Conservation (phyloP, 1,139 yeast genomes). For the Candida glucosophila region DNA sequence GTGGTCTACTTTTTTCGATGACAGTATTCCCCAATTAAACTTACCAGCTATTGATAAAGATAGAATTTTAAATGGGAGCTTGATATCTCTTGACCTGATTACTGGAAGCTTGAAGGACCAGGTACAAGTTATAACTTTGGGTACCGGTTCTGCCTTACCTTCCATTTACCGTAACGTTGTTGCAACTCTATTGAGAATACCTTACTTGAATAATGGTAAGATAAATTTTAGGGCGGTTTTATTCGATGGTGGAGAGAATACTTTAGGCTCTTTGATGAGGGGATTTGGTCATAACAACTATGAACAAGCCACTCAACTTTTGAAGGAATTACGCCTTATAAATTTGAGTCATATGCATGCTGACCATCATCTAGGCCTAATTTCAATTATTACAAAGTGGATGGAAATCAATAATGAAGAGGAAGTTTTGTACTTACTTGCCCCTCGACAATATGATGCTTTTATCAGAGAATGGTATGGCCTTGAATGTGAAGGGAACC, state of each 20-base stretch:
- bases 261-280: slow-evolving; percentile 65
- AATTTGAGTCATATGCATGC: slow-evolving; percentile 92
- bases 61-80: slow-evolving; percentile 11
- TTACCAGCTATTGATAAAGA: slow-evolving; percentile 9
- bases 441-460: slow-evolving; percentile 68
- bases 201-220: slow-evolving; percentile 22
- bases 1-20: slow-evolving; percentile 39
- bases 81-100: slow-evolving; percentile 13
- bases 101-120: slow-evolving; percentile 31
- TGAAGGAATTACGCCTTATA: slow-evolving; percentile 53
- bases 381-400: slow-evolving; percentile 69
- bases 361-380: slow-evolving; percentile 87
- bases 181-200: slow-evolving; percentile 66
- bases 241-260: slow-evolving; percentile 92
- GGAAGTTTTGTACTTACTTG: slow-evolving; percentile 45
- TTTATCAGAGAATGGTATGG: slow-evolving; percentile 67
- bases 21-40: slow-evolving; percentile 29
- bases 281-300: slow-evolving; percentile 39
- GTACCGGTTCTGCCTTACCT: slow-evolving; percentile 94
- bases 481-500: slow-evolving; percentile 32
- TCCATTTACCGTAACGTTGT: slow-evolving; percentile 78
- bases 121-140: slow-evolving; percentile 70
- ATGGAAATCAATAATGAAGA: slow-evolving; percentile 25
- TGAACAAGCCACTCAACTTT: slow-evolving; percentile 25
- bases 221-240: slow-evolving; percentile 38